Evolutionary conservation across 1,139 yeast species (phyloP).

Genomic region (Trichomonascaceae sp.): DNA sequence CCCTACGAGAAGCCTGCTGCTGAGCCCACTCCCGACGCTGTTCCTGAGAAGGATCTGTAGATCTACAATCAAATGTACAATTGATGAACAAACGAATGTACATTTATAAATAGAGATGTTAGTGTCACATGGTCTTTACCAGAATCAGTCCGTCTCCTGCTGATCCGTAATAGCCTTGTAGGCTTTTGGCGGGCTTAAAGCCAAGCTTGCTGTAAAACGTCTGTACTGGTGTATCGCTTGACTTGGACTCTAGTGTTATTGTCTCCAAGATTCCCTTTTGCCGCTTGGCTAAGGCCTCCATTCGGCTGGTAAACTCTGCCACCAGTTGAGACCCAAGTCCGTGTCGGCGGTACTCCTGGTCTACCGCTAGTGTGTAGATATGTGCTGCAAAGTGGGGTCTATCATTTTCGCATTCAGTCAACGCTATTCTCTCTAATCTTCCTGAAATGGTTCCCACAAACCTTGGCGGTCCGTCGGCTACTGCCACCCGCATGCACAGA

Average conservation of each 20-base stretch:
- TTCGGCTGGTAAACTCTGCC: conserved; percentile 5
- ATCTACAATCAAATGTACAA: too few relatives aligned
- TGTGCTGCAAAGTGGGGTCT: conserved; percentile 6
- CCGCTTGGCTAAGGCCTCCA: conserved; percentile 4
- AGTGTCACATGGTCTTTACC: too few relatives aligned
- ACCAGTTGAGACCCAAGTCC: conserved; percentile 9
- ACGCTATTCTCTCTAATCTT: conserved; percentile 1
- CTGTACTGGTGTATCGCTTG: conserved; percentile 4
- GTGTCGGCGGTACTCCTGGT: conserved; percentile 8
- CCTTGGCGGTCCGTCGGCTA: conserved; percentile 1
- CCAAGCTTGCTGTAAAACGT: conserved; percentile 8
- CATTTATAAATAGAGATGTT: too few relatives aligned
- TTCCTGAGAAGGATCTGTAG: conserved; percentile 7
- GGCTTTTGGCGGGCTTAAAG: conserved; percentile 2
- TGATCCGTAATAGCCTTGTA: conserved; percentile 1
- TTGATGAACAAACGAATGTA: too few relatives aligned
- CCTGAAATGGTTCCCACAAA: conserved; percentile 6
- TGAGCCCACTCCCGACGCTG: conserved; percentile 4
- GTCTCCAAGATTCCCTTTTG: conserved; percentile 2
- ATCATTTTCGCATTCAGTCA: neutral
- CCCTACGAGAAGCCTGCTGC: conserved; percentile 7
- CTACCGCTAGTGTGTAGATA: conserved; percentile 11
- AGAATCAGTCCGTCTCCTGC: conserved; percentile 3
- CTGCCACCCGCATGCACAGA: conserved; percentile 3
- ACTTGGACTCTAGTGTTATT: conserved; percentile 7